phyloP scores from a whole-genome alignment of 2,329 filamentous ascomycete species.

The Aurifilum marmelostoma region DNA sequence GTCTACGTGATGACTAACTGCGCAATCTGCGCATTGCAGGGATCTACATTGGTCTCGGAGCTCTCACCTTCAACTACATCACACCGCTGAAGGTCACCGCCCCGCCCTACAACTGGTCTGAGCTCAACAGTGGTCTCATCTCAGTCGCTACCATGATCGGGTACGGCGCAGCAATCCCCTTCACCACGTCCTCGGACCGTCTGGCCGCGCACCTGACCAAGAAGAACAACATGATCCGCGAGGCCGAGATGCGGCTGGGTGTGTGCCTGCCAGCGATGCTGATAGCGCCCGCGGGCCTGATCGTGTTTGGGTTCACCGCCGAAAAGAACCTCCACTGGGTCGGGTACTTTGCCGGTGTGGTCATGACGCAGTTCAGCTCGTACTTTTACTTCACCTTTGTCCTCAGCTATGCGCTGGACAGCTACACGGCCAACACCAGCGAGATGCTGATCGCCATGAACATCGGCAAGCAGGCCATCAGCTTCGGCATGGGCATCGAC shows the following conservation, averaged over 20 bases:
- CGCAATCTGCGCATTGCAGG: too few species aligned
- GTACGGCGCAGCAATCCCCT: slow-evolving; percentile 46
- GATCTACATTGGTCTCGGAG: slow-evolving; percentile 53
- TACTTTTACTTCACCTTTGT: slow-evolving; percentile 63
- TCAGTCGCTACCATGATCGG: slow-evolving; percentile 45
- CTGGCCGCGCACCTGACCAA: slow-evolving; percentile 49
- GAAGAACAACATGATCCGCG: slow-evolving; percentile 49
- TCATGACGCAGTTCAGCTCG: slow-evolving; percentile 51
- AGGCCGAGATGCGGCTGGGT: slow-evolving; percentile 52
- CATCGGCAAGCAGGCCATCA: slow-evolving; percentile 59
- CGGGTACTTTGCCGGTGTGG: slow-evolving; percentile 53
- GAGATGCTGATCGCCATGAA: slow-evolving; percentile 67
- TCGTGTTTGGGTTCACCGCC: slow-evolving; percentile 47
- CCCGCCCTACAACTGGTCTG: slow-evolving; percentile 50
- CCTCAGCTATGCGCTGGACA: slow-evolving; percentile 64
- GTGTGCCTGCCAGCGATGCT: slow-evolving; percentile 44
- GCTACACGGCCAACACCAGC: slow-evolving; percentile 60
- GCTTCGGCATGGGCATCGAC: slow-evolving; percentile 55
- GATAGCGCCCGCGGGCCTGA: slow-evolving; percentile 45
- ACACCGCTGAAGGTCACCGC: slow-evolving; percentile 51
- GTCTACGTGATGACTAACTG: too few species aligned
- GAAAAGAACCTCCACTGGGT: slow-evolving; percentile 47
- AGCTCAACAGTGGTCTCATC: slow-evolving; percentile 49
- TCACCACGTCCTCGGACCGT: slow-evolving; percentile 47
- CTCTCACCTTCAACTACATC: slow-evolving; percentile 53